phyloP scores from a whole-genome alignment of 192 early-diverging fungal genomes.

The Backusella tuberculispora region DNA sequence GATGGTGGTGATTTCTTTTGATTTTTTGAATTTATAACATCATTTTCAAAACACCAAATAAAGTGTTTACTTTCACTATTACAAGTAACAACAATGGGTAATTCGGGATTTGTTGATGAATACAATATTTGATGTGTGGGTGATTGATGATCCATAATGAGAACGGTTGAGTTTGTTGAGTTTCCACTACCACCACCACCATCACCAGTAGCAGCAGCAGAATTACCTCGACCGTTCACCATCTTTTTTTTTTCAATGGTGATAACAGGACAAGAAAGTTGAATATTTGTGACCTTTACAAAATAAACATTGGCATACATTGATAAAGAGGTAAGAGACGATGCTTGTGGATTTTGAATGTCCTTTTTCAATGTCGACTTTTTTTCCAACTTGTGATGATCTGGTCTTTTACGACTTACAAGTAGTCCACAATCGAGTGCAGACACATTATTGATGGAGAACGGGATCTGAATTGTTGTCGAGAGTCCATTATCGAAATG shows the following conservation, averaged over 20 bases:
- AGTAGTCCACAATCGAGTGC: neutral
- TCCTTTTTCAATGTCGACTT: neutral
- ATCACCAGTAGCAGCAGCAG: neutral
- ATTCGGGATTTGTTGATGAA: neutral
- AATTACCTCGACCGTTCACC: too few relatives aligned
- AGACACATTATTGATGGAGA: neutral
- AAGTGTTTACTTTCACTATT: conserved; percentile 14
- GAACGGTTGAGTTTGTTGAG: too few relatives aligned
- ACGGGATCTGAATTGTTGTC: neutral
- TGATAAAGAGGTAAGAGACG: neutral
- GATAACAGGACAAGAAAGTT: neutral
- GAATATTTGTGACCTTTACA: neutral
- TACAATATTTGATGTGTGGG: neutral
- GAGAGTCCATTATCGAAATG: neutral
- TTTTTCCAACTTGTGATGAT: neutral
- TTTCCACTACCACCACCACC: neutral
- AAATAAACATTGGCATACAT: neutral
- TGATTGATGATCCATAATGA: neutral
- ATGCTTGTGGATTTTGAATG: neutral
- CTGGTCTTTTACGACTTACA: neutral
- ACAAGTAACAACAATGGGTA: conserved; percentile 17
- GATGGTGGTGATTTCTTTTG: neutral
- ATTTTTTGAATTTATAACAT: neutral
- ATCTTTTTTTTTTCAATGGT: neutral
- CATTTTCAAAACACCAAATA: conserved; percentile 19